Evolutionary conservation across 164 flowering plant genomes (phyloP), one percentile per base, ranked within the genome.

Genomic region (Tetrastigma voinierianum): DNA sequence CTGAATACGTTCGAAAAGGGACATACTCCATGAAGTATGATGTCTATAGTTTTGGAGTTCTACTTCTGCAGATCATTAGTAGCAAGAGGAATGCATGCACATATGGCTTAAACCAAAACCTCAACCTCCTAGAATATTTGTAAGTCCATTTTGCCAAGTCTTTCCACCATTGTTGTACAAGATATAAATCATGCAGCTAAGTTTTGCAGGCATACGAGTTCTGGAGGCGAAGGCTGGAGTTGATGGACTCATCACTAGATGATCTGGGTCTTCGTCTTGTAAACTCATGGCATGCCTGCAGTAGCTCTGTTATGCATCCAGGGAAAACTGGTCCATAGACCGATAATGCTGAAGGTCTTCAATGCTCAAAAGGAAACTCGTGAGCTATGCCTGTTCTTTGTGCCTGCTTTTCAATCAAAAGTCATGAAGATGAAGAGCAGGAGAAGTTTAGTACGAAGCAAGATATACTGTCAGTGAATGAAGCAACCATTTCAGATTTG

Each of bases 21-120:
- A 43, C 59, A 7, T 78, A 72, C 59, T 75, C 78, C 21, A 66
- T 19, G 43, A 78, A 78, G 61, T 74, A 59, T 12, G 78, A 77
- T 59, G 78, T 77, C 7, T 77, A 67, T n/a, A 77, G 81, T 62
- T 78, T 78, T 54, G 81, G 81, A 61, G 76, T 78, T 17, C 21
- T 75, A 15, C 67, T 78, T 9, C 49, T 78, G 15, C 72, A 78
- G 48, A 78, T 78, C 52, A 67, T 78, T 25, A 72, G 76, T 51
- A 74, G 78, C 46, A 74, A 69, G 67, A 78, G 47, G 63, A 66
- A 24, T 23, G 0, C 53, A 6, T 1, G 48, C 21, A 16, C 25
- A 0, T 75, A 72, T 67, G 76, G 74, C 4, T 9, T n/a, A 1
- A 9, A 59, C 23, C 58, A 63, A 21, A 32, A 67, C 19, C 9